These are phyloP conservation scores for Fusarium sp. DNA, from an alignment of 2,329 filamentous ascomycete species.

Conservation along the genomic window DNA sequence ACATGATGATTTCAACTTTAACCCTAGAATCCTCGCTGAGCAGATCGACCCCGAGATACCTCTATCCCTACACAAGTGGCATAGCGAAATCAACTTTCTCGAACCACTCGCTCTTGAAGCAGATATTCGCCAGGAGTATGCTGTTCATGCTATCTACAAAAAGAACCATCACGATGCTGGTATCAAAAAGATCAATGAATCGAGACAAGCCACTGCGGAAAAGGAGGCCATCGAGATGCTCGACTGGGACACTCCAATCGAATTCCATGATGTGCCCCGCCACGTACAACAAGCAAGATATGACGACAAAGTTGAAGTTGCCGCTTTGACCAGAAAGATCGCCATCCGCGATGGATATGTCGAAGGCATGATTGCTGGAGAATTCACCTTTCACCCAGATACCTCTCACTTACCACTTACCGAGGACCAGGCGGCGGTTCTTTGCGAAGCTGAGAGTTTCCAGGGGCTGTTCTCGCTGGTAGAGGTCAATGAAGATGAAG, in stretches of 20 bases:
- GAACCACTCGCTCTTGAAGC: conserved; percentile 7
- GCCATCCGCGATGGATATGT: conserved; percentile 23
- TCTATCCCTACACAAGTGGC: neutral
- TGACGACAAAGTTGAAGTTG: conserved; percentile 6
- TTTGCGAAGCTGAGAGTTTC: conserved; percentile 12
- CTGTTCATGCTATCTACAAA: neutral
- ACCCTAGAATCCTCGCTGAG: neutral
- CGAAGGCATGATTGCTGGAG: conserved; percentile 31
- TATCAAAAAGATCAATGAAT: neutral
- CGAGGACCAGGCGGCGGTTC: conserved; percentile 16
- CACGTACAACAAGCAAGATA: neutral
- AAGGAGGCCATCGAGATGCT: neutral
- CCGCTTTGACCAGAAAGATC: conserved; percentile 15
- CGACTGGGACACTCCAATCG: neutral
- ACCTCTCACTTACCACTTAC: conserved; percentile 17
- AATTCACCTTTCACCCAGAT: conserved; percentile 29
- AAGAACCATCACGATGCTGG: neutral
- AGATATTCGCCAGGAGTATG: conserved; percentile 5
- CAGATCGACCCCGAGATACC: conserved; percentile 7
- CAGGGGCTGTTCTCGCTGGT: neutral
- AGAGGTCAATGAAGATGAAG: neutral
- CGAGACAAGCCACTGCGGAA: neutral
- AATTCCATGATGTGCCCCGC: neutral
- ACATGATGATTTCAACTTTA: neutral
- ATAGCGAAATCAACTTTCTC: conserved; percentile 6